A percentile compares a stretch with the other conserved stretches of the same genome.
Conservation (phyloP, 257 asterid genomes). For the Solanum chilense region DNA sequence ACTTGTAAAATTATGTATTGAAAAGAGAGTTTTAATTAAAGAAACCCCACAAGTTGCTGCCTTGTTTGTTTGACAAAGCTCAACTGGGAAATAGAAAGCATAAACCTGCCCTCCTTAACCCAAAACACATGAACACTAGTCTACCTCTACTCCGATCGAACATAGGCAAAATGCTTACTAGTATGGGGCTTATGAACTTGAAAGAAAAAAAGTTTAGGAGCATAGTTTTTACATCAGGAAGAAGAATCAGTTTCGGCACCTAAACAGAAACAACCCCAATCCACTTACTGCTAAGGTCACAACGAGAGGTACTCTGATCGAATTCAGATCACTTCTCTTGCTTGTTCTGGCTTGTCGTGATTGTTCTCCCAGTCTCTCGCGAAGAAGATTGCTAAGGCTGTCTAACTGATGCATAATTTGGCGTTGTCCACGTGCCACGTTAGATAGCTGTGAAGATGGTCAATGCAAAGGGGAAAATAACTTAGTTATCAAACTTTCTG, state of each 20-base stretch:
- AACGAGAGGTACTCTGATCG: slow-evolving; percentile 8
- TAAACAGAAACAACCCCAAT: slow-evolving; percentile 25
- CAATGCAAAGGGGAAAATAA: neutral
- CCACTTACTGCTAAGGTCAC: slow-evolving; percentile 22
- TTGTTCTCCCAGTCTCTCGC: slow-evolving; percentile 12
- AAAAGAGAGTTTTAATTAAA: neutral
- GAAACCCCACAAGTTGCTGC: neutral
- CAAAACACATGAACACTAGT: neutral
- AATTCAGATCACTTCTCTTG: slow-evolving; percentile 10
- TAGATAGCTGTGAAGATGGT: slow-evolving; percentile 33
- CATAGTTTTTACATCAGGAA: neutral
- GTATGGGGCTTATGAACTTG: neutral
- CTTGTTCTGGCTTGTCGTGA: neutral
- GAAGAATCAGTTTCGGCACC: slow-evolving; percentile 15
- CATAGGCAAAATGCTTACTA: neutral
- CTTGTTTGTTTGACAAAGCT: neutral
- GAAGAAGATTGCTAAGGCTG: slow-evolving; percentile 48
- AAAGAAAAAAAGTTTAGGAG: neutral
- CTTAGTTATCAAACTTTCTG: neutral
- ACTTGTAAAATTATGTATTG: neutral
- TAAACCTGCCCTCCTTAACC: neutral
- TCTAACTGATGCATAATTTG: slow-evolving; percentile 80
- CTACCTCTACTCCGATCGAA: neutral
- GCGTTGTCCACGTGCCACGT: slow-evolving; percentile 60
- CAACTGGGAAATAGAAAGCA: slow-evolving; percentile 1